Percentiles rank a stretch among this genome's conserved stretches.
phyloP scores from a whole-genome alignment of 2,329 filamentous ascomycete genomes.

The Elsinoe australis region DNA sequence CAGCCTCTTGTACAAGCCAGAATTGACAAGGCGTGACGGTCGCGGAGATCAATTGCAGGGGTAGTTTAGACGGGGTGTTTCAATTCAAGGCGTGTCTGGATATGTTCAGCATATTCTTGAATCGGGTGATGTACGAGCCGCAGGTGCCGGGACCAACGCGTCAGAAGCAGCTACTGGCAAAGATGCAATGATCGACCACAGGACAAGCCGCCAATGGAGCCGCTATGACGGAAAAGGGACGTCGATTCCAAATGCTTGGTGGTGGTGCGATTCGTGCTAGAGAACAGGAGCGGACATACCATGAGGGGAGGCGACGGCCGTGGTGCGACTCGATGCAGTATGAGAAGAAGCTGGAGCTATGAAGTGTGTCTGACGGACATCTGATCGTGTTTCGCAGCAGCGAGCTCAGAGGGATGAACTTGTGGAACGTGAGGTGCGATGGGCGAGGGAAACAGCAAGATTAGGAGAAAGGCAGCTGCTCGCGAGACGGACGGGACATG shows the following conservation, averaged over 20 bases:
- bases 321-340: neutral
- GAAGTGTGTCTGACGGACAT: constrained; percentile 6
- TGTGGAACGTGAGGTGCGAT: constrained; percentile 2
- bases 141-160: constrained; percentile 13
- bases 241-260: neutral
- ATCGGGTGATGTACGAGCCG: constrained; percentile 13
- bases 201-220: constrained; percentile 12
- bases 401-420: neutral
- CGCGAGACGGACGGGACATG: neutral
- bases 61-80: neutral
- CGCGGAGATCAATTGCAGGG: constrained; percentile 6
- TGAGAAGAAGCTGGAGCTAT: too few species aligned
- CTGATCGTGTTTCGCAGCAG: constrained; percentile 9
- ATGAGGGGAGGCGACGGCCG: neutral
- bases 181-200: constrained; percentile 10
- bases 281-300: neutral
- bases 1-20: too few species aligned
- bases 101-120: constrained; percentile 11
- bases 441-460: neutral
- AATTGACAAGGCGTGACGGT: neutral
- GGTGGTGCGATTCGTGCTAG: neutral
- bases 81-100: neutral
- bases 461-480: constrained; percentile 1
- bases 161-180: constrained; percentile 9
- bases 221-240: constrained; percentile 14